Evolutionary conservation across 75 land plant species (phyloP).

Genomic region (Cunninghamia lanceolata): DNA sequence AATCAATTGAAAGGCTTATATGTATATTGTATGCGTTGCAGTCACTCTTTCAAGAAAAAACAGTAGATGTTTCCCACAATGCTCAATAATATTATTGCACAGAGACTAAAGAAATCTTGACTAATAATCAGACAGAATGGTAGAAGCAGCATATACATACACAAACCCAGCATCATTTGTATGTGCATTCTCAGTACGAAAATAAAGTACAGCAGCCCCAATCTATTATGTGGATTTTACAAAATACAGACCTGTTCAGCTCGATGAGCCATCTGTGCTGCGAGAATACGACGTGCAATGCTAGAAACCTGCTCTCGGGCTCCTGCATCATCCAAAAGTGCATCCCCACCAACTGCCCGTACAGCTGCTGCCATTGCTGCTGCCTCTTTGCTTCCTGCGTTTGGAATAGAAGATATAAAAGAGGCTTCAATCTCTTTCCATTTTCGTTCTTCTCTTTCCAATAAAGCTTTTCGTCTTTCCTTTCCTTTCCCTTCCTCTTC

Average conservation of each 20-base stretch:
- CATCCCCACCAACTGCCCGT: constrained; percentile 97
- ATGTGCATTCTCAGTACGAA: neutral
- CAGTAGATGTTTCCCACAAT: neutral
- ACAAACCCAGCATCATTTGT: neutral
- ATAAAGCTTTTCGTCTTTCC: constrained; percentile 87
- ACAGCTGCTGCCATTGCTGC: constrained; percentile 99
- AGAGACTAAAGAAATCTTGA: neutral
- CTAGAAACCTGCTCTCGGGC: constrained; percentile 86
- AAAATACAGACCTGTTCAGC: constrained; percentile 79
- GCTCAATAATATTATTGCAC: neutral
- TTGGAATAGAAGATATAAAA: constrained; percentile 90
- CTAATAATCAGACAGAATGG: neutral
- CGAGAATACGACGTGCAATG: constrained; percentile 84
- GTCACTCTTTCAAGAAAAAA: neutral
- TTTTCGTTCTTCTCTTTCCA: constrained; percentile 95
- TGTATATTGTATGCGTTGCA: neutral
- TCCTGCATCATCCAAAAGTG: constrained; percentile 83
- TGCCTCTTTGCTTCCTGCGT: constrained; percentile 93
- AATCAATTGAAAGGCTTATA: neutral
- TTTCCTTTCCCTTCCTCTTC: constrained; percentile 99
- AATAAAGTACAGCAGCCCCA: neutral
- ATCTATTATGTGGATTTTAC: neutral
- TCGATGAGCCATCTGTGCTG: constrained; percentile 87
- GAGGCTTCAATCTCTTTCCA: constrained; percentile 98
- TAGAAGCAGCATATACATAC: neutral